Conservation (phyloP, 2,329 filamentous ascomycete genomes). For the Exserohilum rostratum region DNA sequence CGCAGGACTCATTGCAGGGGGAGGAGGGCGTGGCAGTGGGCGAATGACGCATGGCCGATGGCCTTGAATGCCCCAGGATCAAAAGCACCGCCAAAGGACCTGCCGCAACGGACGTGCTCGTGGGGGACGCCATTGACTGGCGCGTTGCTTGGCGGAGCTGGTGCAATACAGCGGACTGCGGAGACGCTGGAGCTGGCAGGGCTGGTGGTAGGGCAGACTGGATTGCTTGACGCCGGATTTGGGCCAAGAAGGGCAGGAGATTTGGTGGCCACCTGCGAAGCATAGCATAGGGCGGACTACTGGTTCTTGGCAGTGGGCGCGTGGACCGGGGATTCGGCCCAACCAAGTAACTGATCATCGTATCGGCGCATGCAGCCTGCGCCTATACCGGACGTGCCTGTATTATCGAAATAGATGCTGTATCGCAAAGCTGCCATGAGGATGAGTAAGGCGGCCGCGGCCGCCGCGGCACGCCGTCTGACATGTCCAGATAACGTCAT, state of each 20-base stretch:
- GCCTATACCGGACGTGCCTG: too few relatives aligned
- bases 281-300: slow-evolving; percentile 7
- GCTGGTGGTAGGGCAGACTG: slow-evolving; percentile 1
- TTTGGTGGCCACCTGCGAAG: background rate
- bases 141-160: slow-evolving; percentile 2
- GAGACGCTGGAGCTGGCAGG: background rate
- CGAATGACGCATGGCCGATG: slow-evolving; percentile 1
- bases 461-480: background rate
- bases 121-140: slow-evolving; percentile 4
- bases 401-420: too few relatives aligned
- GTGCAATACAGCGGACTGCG: slow-evolving; percentile 1
- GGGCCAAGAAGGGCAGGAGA: slow-evolving; percentile 15
- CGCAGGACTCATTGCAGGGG: slow-evolving; percentile 1
- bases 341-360: slow-evolving; percentile 8
- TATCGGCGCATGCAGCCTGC: background rate
- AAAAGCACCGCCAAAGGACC: slow-evolving; percentile 12
- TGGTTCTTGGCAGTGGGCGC: slow-evolving; percentile 4
- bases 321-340: slow-evolving; percentile 1
- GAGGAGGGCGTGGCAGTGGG: background rate
- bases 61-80: slow-evolving; percentile 1
- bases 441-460: too few relatives aligned
- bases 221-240: background rate
- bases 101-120: slow-evolving; percentile 8
- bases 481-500: background rate
- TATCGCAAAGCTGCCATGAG: background rate